A percentile compares a stretch with the other conserved stretches of the same genome.
These are phyloP conservation scores for Pseudevernia furfuracea DNA, from an alignment of 495 filamentous ascomycete species.

Conservation along the genomic window DNA sequence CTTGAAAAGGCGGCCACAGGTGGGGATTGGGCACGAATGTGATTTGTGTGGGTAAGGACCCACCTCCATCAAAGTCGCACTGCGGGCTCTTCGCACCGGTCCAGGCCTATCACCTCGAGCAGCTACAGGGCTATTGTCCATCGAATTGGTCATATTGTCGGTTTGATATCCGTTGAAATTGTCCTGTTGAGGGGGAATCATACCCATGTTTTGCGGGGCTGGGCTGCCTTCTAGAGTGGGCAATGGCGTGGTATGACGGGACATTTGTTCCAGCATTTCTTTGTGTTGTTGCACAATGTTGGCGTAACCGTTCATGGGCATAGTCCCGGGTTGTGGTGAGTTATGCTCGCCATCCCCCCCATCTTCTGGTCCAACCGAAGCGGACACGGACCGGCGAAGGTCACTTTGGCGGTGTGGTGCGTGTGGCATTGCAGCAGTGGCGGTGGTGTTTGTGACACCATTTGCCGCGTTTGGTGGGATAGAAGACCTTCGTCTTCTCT, in stretches of 20 bases:
- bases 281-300: slow-evolving; percentile 64
- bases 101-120: slow-evolving; percentile 55
- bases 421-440: slow-evolving; percentile 41
- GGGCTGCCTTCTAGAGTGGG: slow-evolving; percentile 73
- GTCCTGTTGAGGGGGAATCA: slow-evolving; percentile 55
- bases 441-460: slow-evolving; percentile 53
- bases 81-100: slow-evolving; percentile 82
- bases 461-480: slow-evolving; percentile 63
- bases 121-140: slow-evolving; percentile 48
- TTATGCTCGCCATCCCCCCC: slow-evolving; percentile 62
- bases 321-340: slow-evolving; percentile 58
- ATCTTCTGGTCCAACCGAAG: slow-evolving; percentile 72
- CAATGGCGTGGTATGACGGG: slow-evolving; percentile 79
- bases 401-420: slow-evolving; percentile 72
- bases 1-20: slow-evolving; percentile 96
- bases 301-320: slow-evolving; percentile 43
- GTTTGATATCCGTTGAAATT: slow-evolving; percentile 59
- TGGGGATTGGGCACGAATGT: slow-evolving; percentile 97
- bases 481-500: slow-evolving; percentile 85
- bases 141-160: slow-evolving; percentile 52
- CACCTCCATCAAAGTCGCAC: slow-evolving; percentile 92
- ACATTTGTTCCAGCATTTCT: slow-evolving; percentile 71
- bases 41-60: slow-evolving; percentile 96
- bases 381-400: slow-evolving; percentile 83
- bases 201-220: slow-evolving; percentile 54